phyloP scores from a whole-genome alignment of 768 basidiomycete species.

The Pleurotus giganteus region DNA sequence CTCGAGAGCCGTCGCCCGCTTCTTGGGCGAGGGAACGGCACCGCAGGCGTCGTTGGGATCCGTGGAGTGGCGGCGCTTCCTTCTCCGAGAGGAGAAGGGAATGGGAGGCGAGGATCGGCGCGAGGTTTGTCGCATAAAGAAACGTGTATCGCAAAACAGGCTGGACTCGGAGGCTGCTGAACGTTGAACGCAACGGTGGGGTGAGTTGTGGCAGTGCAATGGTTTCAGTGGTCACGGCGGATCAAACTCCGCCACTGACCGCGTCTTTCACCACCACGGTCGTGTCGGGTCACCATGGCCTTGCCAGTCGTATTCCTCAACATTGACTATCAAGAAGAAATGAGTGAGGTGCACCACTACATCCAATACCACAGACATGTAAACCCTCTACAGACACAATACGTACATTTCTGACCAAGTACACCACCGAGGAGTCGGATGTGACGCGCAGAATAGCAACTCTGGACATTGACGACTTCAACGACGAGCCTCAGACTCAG shows the following conservation, averaged over 20 bases:
- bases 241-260: slow-evolving; percentile 16
- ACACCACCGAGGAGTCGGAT: slow-evolving; percentile 64
- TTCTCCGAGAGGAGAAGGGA: too few relatives aligned
- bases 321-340: slow-evolving; percentile 70
- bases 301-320: slow-evolving; percentile 57
- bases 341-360: slow-evolving; percentile 41
- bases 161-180: too few relatives aligned
- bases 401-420: slow-evolving; percentile 66
- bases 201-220: too few relatives aligned
- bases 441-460: slow-evolving; percentile 64
- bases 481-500: slow-evolving; percentile 29
- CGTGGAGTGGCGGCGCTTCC: too few relatives aligned
- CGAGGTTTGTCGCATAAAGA: too few relatives aligned
- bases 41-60: not conserved
- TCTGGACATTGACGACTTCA: slow-evolving; percentile 61
- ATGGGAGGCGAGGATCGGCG: too few relatives aligned
- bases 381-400: slow-evolving; percentile 53
- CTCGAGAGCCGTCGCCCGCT: too few relatives aligned
- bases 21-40: not conserved
- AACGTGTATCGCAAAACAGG: too few relatives aligned
- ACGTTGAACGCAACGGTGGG: too few relatives aligned
- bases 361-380: not conserved
- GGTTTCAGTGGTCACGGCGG: too few relatives aligned
- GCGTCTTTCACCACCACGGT: slow-evolving; percentile 27
- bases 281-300: slow-evolving; percentile 45